phyloP scores from a whole-genome alignment of 495 filamentous ascomycete species.

The Neurospora hispaniola region DNA sequence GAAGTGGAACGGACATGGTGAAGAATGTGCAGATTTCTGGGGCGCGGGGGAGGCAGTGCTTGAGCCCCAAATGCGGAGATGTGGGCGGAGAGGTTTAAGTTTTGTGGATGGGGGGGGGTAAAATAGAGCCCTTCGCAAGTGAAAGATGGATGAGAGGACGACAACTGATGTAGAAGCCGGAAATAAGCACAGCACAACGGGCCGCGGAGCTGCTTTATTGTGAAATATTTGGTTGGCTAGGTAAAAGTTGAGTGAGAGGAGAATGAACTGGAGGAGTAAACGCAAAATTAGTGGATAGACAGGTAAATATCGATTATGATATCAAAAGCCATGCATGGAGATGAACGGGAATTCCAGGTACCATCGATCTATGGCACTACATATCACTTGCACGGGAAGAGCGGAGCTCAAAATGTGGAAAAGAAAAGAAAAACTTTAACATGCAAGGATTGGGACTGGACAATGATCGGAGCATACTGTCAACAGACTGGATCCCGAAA shows the following conservation, averaged over 20 bases:
- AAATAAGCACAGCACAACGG: background rate
- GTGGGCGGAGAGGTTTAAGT: background rate
- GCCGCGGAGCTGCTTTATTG: background rate
- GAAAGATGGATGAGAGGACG: background rate
- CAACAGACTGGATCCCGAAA: background rate
- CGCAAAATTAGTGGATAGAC: background rate
- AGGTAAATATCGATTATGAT: background rate
- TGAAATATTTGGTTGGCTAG: background rate
- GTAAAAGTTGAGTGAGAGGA: background rate
- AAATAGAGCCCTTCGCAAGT: background rate
- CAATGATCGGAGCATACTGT: background rate
- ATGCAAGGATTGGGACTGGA: background rate
- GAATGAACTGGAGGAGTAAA: background rate
- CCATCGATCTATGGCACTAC: background rate
- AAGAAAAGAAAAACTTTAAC: background rate
- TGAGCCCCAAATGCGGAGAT: background rate
- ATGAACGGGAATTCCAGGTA: background rate
- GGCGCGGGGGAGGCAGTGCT: background rate
- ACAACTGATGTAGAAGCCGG: background rate
- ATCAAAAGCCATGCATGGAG: background rate
- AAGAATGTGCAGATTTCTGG: background rate
- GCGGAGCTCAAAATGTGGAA: background rate
- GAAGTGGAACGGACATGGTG: constrained; percentile 1
- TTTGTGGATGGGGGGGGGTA: background rate
- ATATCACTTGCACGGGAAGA: background rate